Conservation (phyloP, 2,329 filamentous ascomycete genomes). For the Trichoderma sp. region DNA sequence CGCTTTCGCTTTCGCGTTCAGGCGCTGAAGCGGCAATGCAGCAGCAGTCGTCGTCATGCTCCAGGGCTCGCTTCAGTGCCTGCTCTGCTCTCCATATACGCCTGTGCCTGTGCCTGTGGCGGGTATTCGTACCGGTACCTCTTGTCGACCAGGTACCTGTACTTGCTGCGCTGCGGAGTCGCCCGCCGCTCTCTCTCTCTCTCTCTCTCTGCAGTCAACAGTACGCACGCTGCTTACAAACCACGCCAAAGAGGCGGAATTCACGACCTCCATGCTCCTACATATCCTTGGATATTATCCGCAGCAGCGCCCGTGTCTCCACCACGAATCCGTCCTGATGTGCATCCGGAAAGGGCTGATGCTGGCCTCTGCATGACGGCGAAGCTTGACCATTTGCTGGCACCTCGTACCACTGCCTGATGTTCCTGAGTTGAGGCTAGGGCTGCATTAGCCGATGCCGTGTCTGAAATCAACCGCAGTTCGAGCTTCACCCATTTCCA, state of each 20-base stretch:
- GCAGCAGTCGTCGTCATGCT: background rate
- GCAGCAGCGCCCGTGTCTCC: conserved; percentile 5
- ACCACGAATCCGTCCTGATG: background rate
- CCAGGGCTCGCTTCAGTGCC: background rate
- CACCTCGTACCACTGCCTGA: background rate
- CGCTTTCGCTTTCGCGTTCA: conserved; percentile 6
- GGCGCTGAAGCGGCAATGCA: background rate
- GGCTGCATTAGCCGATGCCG: background rate
- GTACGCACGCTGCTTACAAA: background rate
- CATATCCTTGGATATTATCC: too few species aligned
- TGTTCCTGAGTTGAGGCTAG: background rate
- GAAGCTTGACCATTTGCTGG: too few species aligned
- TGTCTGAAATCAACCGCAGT: background rate
- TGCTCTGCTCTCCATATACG: too few species aligned
- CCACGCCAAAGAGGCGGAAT: conserved; percentile 1
- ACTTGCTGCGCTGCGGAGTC: background rate
- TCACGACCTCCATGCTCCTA: background rate
- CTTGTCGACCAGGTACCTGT: background rate
- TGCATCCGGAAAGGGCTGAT: background rate
- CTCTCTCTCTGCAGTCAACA: background rate
- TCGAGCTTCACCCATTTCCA: background rate
- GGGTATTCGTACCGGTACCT: background rate
- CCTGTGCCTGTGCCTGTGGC: background rate
- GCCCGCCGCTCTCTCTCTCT: background rate
- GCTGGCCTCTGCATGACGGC: background rate